Evolutionary conservation across 1,139 yeast species (phyloP), one percentile per base, ranked within the genome.

Genomic region (Magnusiomyces suaveolens): DNA sequence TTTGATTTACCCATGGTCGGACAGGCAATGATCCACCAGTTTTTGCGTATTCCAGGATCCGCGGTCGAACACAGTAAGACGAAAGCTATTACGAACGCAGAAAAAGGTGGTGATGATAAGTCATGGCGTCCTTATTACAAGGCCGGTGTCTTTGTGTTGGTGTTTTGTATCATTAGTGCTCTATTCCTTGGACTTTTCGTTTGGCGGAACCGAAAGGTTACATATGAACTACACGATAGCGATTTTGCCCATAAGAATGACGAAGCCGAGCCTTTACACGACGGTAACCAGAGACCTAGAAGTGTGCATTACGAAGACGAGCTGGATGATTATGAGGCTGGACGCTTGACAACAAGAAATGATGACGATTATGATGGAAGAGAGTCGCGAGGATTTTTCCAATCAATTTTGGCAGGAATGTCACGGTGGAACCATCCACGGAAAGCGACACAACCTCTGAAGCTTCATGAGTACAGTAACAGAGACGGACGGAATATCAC

Each of bases 1-100:
- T 85, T 81, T 63, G 97, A 92, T 66, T 70, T 80, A 54, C 87
- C 95, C 0, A 80, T 76, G 49, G 75, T 79, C 36, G 78, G 90
- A 8, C 75, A 89, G 61, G 88, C 90, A 33, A 72, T 92, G 66
- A 55, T 72, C 46, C 63, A 70, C 55, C 58, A 56, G 43, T 50
- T 54, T 41, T 50, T 56, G 36, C 54, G 50, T 6, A 50, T 56
- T 38, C 58, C 58, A 3, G 55, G 57, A 2, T 52, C 38, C 39
- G 48, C 50, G 14, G 18, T 12, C 4, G 44, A 41, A 29, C 6
- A 29, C 12, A 12, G 33, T 29, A 12, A 29, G 12, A 29, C 33
- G 12, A 20, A 49, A 51, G 32, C 36, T 33, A 48, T 52, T 20
- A 47, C 43, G 12, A 55, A 48, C 44, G 47, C 57, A n/a, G 57